Percentiles rank a stretch among this genome's conserved stretches.
phyloP scores from a whole-genome alignment of 2,329 filamentous ascomycete species.

The Pseudogymnoascus sp. region DNA sequence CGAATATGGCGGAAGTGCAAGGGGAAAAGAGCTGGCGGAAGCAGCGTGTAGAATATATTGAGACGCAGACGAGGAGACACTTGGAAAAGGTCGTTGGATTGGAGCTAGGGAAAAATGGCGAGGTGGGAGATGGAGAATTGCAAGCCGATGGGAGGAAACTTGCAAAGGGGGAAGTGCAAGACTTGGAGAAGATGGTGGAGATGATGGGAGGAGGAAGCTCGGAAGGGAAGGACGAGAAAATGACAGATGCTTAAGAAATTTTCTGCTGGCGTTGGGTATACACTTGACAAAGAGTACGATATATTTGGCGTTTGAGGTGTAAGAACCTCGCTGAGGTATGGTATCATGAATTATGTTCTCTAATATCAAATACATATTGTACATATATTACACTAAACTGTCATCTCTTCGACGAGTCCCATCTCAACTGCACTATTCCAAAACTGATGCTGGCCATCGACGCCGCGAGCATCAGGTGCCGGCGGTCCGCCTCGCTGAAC shows the following conservation, averaged over 20 bases:
- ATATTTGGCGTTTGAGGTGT: not conserved
- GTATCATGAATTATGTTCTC: constrained; percentile 8
- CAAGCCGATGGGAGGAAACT: constrained; percentile 46
- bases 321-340: not conserved
- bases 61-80: constrained; percentile 67
- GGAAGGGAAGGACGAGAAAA: constrained; percentile 5
- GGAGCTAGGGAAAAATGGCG: constrained; percentile 53
- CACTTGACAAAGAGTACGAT: constrained; percentile 2
- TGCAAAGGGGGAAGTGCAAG: constrained; percentile 47
- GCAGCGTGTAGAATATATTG: constrained; percentile 74
- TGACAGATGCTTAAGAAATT: constrained; percentile 3
- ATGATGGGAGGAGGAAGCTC: constrained; percentile 33
- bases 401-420: constrained; percentile 14
- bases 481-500: constrained; percentile 19
- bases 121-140: constrained; percentile 58
- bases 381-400: constrained; percentile 7
- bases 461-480: constrained; percentile 15
- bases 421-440: constrained; percentile 23
- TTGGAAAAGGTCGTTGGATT: constrained; percentile 63
- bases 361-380: not conserved
- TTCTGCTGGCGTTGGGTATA: not conserved
- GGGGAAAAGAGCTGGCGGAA: constrained; percentile 51
- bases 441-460: constrained; percentile 23
- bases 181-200: constrained; percentile 43
- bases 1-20: constrained; percentile 24